A percentile compares a stretch with the other conserved stretches of the same genome.
Evolutionary conservation across 331 rosid species (phyloP).

Genomic region (Saraca asoca): DNA sequence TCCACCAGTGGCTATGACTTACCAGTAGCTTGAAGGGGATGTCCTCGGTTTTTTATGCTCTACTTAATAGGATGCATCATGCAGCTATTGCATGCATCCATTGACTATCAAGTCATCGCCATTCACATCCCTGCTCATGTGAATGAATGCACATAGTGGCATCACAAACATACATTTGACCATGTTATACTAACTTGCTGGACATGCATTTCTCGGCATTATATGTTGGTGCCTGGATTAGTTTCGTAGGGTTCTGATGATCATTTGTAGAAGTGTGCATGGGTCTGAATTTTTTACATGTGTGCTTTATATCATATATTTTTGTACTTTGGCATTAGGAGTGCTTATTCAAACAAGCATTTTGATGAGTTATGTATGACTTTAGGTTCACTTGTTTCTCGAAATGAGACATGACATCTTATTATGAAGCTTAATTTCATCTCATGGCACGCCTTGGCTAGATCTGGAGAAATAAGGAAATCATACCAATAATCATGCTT

Average conservation of each 20-base stretch:
- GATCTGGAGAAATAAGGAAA: conserved; percentile 41
- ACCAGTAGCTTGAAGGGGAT: conserved; percentile 97
- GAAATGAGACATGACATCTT: conserved; percentile 45
- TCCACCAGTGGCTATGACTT: conserved; percentile 65
- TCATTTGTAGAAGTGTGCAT: conserved; percentile 66
- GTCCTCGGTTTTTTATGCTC: conserved; percentile 92
- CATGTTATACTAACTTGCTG: conserved; percentile 55
- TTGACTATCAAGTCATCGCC: conserved; percentile 93
- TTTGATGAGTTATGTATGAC: conserved; percentile 23
- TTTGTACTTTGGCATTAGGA: conserved; percentile 62
- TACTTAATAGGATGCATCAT: conserved; percentile 97
- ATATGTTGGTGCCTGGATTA: conserved; percentile 54
- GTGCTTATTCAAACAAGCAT: conserved; percentile 46
- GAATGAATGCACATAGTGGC: conserved; percentile 85
- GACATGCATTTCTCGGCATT: conserved; percentile 83
- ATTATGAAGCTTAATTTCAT: conserved; percentile 42
- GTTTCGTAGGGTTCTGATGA: conserved; percentile 48
- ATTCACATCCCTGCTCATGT: conserved; percentile 82
- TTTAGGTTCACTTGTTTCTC: conserved; percentile 43
- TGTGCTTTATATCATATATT: conserved; percentile 48
- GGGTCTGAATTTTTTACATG: conserved; percentile 55
- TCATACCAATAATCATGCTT: conserved; percentile 45
- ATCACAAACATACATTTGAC: conserved; percentile 85
- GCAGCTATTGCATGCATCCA: conserved; percentile 99
- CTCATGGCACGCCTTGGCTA: conserved; percentile 47